Conservation (phyloP, 2,329 filamentous ascomycete species). For the Pyrenophora teres region DNA sequence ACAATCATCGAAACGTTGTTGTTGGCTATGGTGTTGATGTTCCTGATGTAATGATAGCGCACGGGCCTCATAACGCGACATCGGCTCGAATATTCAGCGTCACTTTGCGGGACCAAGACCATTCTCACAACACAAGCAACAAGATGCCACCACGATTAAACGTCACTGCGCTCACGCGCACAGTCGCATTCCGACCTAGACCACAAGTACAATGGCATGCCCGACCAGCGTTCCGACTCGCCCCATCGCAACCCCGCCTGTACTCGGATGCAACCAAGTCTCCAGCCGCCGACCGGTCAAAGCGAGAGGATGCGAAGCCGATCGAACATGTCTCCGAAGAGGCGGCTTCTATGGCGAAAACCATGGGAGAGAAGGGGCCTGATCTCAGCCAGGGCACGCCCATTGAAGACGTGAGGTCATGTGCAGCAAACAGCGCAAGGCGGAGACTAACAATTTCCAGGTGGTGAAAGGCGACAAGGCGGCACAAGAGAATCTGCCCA, state of each 20-base stretch:
- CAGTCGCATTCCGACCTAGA: constrained; percentile 41
- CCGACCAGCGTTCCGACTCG: constrained; percentile 25
- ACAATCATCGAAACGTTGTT: no score
- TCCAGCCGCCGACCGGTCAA: constrained; percentile 38
- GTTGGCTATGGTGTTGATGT: background rate
- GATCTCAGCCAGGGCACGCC: constrained; percentile 69
- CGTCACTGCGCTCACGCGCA: constrained; percentile 35
- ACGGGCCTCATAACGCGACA: constrained; percentile 25
- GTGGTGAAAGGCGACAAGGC: constrained; percentile 67
- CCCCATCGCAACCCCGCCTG: constrained; percentile 35
- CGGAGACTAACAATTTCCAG: constrained; percentile 47
- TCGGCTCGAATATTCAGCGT: constrained; percentile 19
- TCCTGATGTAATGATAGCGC: constrained; percentile 9
- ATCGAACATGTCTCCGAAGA: constrained; percentile 69
- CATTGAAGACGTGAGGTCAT: constrained; percentile 62
- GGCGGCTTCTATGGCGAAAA: constrained; percentile 63
- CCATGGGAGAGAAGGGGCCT: constrained; percentile 62
- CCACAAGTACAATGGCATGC: constrained; percentile 36
- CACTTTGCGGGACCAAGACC: constrained; percentile 22
- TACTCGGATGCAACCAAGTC: constrained; percentile 41
- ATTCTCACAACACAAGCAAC: constrained; percentile 19
- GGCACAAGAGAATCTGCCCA: constrained; percentile 65
- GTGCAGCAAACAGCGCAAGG: background rate
- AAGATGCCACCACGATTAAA: constrained; percentile 49
- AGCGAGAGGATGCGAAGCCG: constrained; percentile 39